phyloP scores from a whole-genome alignment of 805 yeast genomes.

The Candida xyloterini region DNA sequence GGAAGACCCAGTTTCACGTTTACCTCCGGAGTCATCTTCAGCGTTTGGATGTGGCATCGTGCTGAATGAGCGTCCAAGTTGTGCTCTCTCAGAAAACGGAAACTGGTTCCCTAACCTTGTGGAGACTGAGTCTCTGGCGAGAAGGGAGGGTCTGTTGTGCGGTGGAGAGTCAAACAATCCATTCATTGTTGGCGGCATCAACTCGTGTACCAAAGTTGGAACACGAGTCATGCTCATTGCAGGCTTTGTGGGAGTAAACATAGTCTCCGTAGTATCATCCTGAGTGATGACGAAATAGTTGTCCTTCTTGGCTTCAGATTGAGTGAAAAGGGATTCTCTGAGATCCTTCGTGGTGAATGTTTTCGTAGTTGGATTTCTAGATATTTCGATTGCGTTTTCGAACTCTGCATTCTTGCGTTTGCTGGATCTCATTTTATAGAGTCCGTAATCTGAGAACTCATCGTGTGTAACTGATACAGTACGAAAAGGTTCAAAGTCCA shows the following conservation, averaged over 20 bases:
- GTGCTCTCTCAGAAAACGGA: neutral
- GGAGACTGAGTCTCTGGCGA: neutral
- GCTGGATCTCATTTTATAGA: slow-evolving; percentile 4
- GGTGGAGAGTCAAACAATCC: neutral
- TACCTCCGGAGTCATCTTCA: neutral
- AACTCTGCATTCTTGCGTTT: neutral
- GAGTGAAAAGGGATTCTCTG: slow-evolving; percentile 9
- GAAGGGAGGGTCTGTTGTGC: neutral
- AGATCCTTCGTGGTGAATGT: slow-evolving; percentile 3
- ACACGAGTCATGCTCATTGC: slow-evolving; percentile 9
- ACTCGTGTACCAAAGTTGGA: slow-evolving; percentile 9
- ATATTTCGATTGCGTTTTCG: neutral
- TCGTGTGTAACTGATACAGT: slow-evolving; percentile 1
- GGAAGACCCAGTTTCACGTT: neutral
- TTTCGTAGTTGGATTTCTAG: slow-evolving; percentile 1
- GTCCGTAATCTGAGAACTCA: slow-evolving; percentile 5
- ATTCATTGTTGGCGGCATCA: slow-evolving; percentile 2
- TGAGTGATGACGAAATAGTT: slow-evolving; percentile 8
- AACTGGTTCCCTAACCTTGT: neutral
- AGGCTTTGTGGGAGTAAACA: slow-evolving; percentile 12
- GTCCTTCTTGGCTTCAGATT: slow-evolving; percentile 11
- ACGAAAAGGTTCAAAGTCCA: slow-evolving; percentile 4
- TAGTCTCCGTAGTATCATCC: slow-evolving; percentile 9
- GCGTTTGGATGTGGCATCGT: neutral
- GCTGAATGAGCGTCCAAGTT: neutral